Conservation (phyloP, 441 rosid species). For the Corymbia citriodora region DNA sequence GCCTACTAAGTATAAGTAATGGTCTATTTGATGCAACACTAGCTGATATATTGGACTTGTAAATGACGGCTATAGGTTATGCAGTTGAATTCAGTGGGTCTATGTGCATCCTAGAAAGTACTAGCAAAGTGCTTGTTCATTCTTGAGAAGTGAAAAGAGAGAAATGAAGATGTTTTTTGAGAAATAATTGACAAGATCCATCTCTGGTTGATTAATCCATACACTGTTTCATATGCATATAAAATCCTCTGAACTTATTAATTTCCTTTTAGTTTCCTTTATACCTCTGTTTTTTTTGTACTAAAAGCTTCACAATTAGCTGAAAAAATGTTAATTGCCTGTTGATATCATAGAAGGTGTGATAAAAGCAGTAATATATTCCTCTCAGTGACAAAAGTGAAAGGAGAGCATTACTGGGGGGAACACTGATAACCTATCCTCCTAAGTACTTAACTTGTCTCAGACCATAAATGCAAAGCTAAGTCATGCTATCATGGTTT, state of each 20-base stretch:
- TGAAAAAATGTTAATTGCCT: neutral
- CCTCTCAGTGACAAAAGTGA: neutral
- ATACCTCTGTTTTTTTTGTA: neutral
- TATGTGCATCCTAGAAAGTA: neutral
- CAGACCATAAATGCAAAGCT: neutral
- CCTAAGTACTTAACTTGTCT: neutral
- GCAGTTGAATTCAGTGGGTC: neutral
- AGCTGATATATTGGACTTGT: neutral
- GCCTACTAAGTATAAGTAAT: neutral
- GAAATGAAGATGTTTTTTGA: neutral
- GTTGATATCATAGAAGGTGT: neutral
- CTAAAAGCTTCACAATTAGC: neutral
- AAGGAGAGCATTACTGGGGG: neutral
- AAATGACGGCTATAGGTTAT: neutral
- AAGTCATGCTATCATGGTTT: neutral
- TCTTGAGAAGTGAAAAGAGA: neutral
- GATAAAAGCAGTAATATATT: neutral
- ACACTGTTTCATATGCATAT: neutral
- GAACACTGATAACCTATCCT: neutral
- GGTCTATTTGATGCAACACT: neutral
- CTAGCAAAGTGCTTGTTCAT: neutral
- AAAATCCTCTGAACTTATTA: neutral
- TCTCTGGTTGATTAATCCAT: neutral
- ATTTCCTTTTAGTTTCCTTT: neutral
- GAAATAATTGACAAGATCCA: neutral